A percentile compares a stretch with the other conserved stretches of the same genome.
These are phyloP conservation scores for Rhododendron mucronatum DNA, from an alignment of 148 eudicot species.

Conservation along the genomic window DNA sequence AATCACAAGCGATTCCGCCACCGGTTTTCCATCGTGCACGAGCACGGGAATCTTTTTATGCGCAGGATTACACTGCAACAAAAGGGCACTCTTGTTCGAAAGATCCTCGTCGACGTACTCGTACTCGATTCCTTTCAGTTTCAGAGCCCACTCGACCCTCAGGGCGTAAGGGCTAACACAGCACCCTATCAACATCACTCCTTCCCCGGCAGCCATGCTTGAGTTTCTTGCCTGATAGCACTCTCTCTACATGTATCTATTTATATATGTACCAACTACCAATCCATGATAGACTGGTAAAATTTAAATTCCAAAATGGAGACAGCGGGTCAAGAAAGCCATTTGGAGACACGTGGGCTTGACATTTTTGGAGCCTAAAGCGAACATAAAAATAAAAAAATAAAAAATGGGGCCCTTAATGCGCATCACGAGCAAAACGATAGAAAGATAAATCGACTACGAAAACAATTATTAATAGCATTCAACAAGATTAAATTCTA, in stretches of 20 bases:
- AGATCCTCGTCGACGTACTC: slow-evolving; percentile 25
- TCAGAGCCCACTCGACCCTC: slow-evolving; percentile 32
- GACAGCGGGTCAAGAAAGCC: background rate
- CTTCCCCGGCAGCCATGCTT: background rate
- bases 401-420: too few relatives aligned
- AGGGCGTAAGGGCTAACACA: slow-evolving; percentile 29
- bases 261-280: background rate
- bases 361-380: background rate
- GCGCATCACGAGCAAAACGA: too few relatives aligned
- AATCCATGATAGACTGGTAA: background rate
- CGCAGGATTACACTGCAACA: slow-evolving; percentile 14
- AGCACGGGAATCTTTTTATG: background rate
- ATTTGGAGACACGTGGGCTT: too few relatives aligned
- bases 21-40: slow-evolving; percentile 14
- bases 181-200: slow-evolving; percentile 22
- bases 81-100: slow-evolving; percentile 22
- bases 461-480: too few relatives aligned
- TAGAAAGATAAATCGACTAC: too few relatives aligned
- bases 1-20: slow-evolving; percentile 15
- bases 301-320: background rate
- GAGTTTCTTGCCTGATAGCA: background rate
- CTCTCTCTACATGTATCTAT: background rate
- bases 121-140: slow-evolving; percentile 25
- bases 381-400: background rate
- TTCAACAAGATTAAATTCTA: too few relatives aligned